Conservation (phyloP, 495 filamentous ascomycete species). For the Penicillium waksmanii region DNA sequence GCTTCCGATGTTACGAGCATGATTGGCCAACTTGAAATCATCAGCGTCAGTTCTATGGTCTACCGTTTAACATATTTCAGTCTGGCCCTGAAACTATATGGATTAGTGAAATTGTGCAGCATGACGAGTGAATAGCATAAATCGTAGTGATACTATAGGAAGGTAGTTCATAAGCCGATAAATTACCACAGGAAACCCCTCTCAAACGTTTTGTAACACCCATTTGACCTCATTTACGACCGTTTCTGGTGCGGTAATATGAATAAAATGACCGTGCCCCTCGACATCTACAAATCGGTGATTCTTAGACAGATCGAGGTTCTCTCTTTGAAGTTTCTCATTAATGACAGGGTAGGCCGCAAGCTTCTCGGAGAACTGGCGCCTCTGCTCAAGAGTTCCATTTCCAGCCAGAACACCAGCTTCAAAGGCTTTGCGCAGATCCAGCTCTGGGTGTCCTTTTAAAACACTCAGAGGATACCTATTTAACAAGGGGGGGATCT, state of each 20-base stretch:
- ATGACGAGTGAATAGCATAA: too few relatives aligned
- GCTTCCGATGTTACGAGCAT: too few relatives aligned
- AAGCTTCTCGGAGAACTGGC: slow-evolving; percentile 2
- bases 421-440: slow-evolving; percentile 2
- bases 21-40: too few relatives aligned
- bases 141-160: too few relatives aligned
- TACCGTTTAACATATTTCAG: too few relatives aligned
- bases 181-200: too few relatives aligned
- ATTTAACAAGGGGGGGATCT: slow-evolving; percentile 2
- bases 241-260: slow-evolving; percentile 7
- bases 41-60: too few relatives aligned
- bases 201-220: slow-evolving; percentile 2
- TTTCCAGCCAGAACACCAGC: slow-evolving; percentile 6
- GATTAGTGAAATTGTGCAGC: too few relatives aligned
- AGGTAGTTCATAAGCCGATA: too few relatives aligned
- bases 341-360: not conserved
- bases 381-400: slow-evolving; percentile 7
- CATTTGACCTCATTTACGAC: slow-evolving; percentile 8
- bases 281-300: slow-evolving; percentile 4
- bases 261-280: slow-evolving; percentile 10
- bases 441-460: slow-evolving; percentile 7
- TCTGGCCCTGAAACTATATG: too few relatives aligned
- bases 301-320: not conserved
- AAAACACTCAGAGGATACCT: slow-evolving; percentile 8
- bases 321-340: slow-evolving; percentile 7